phyloP scores from a whole-genome alignment of 2,329 filamentous ascomycete genomes.

The Bipolaris victoriae region DNA sequence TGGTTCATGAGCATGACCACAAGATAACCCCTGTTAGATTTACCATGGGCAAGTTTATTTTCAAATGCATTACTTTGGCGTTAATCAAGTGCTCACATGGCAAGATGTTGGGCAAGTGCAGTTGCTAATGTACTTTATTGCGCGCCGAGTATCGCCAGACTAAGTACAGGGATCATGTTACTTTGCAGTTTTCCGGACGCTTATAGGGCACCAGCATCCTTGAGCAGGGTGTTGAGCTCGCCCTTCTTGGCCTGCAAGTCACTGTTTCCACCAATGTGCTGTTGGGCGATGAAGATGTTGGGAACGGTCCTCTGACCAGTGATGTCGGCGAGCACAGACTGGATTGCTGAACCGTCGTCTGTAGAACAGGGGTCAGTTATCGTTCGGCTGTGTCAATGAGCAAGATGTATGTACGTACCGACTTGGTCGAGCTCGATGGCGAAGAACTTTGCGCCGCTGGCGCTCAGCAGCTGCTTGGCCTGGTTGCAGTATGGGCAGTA shows the following conservation, averaged over 20 bases:
- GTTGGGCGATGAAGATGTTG: constrained; percentile 88
- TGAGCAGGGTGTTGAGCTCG: constrained; percentile 69
- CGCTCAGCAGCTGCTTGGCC: constrained; percentile 76
- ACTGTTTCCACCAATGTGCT: constrained; percentile 97
- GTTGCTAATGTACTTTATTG: neutral
- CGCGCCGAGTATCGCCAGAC: neutral
- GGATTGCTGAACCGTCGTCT: constrained; percentile 85
- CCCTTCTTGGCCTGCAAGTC: constrained; percentile 73
- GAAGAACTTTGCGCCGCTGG: constrained; percentile 73
- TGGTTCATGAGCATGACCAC: constrained; percentile 33
- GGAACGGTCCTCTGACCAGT: constrained; percentile 87
- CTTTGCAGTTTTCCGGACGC: neutral
- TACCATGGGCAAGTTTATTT: constrained; percentile 10
- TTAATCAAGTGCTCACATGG: constrained; percentile 2
- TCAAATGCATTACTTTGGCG: constrained; percentile 17
- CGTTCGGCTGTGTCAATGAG: neutral
- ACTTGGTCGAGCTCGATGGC: constrained; percentile 84
- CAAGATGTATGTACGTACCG: constrained; percentile 61
- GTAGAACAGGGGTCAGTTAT: neutral
- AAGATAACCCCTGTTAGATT: constrained; percentile 42
- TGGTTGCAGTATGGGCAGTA: constrained; percentile 92
- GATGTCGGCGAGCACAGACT: constrained; percentile 80
- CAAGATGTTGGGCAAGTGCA: neutral
- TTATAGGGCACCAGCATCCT: constrained; percentile 68
- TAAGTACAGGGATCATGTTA: neutral